Evolutionary conservation across 2,329 filamentous ascomycete genomes (phyloP).

Genomic region (Ophiobolus disseminans): DNA sequence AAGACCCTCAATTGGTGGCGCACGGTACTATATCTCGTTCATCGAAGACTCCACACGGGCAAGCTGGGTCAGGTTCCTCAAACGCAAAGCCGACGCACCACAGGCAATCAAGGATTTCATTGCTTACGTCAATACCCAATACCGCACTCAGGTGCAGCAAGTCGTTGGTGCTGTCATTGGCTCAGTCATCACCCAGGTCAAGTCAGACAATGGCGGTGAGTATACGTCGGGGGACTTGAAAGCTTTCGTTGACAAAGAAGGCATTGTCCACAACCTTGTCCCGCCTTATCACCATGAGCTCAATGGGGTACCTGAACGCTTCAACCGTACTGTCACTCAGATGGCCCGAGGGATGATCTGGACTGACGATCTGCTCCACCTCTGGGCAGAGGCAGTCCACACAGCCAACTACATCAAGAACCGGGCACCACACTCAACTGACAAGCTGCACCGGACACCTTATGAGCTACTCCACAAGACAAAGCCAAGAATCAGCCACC

Average conservation of each 20-base stretch:
- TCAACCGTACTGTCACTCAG: slow-evolving; percentile 5
- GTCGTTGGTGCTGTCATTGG: neutral
- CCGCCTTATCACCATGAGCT: slow-evolving; percentile 12
- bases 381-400: slow-evolving; percentile 8
- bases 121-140: slow-evolving; percentile 7
- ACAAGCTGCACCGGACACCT: slow-evolving; percentile 8
- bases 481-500: slow-evolving; percentile 5
- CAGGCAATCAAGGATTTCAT: slow-evolving; percentile 9
- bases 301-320: slow-evolving; percentile 9
- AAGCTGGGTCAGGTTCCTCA: slow-evolving; percentile 9
- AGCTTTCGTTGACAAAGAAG: neutral
- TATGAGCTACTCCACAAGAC: slow-evolving; percentile 7
- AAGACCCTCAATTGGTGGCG: neutral
- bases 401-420: slow-evolving; percentile 15
- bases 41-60: slow-evolving; percentile 2
- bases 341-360: slow-evolving; percentile 3
- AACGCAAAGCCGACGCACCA: slow-evolving; percentile 7
- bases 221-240: slow-evolving; percentile 3
- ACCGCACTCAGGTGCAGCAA: neutral
- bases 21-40: slow-evolving; percentile 13
- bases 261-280: slow-evolving; percentile 3
- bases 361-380: neutral
- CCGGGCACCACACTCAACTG: slow-evolving; percentile 3
- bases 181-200: neutral
- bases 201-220: slow-evolving; percentile 8